phyloP scores from a whole-genome alignment of 2,329 filamentous ascomycete species.

The Neoscytalidium dimidiatum region DNA sequence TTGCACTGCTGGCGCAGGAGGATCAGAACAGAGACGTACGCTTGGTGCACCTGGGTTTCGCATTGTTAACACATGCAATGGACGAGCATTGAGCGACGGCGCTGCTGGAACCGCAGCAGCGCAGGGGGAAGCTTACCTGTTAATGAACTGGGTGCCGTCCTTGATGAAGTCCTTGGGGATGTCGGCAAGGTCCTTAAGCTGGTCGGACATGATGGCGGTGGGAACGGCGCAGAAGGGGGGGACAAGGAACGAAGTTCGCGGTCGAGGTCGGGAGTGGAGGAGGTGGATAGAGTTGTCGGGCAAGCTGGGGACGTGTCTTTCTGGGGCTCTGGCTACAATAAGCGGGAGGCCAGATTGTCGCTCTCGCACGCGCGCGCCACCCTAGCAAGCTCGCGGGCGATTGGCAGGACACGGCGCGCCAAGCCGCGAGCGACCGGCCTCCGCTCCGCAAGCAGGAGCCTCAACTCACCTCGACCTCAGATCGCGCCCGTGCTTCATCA shows the following conservation, averaged over 20 bases:
- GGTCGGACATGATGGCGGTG: constrained; percentile 59
- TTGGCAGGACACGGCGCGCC: constrained; percentile 18
- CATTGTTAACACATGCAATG: not conserved
- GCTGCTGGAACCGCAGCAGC: not conserved
- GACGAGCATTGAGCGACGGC: not conserved
- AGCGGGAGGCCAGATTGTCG: constrained; percentile 20
- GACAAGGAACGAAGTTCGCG: no score
- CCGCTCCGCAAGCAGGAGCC: constrained; percentile 12
- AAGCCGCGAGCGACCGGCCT: constrained; percentile 12
- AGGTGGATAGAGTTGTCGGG: not conserved
- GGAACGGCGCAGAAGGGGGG: not conserved
- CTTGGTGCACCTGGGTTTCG: constrained; percentile 43
- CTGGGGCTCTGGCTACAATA: constrained; percentile 6
- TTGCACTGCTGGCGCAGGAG: not conserved
- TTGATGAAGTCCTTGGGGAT: constrained; percentile 45
- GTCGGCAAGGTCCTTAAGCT: constrained; percentile 70
- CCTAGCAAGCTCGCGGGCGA: constrained; percentile 1
- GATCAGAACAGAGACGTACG: constrained; percentile 32
- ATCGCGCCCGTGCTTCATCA: constrained; percentile 8
- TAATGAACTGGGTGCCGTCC: constrained; percentile 52
- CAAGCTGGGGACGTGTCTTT: constrained; percentile 16
- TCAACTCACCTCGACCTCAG: constrained; percentile 15
- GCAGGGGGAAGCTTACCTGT: constrained; percentile 31
- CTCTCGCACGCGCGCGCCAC: constrained; percentile 7
- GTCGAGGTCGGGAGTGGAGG: not conserved